These are phyloP conservation scores for Ogataea thermomethanolica DNA, from an alignment of 805 yeast species.

Conservation along the genomic window DNA sequence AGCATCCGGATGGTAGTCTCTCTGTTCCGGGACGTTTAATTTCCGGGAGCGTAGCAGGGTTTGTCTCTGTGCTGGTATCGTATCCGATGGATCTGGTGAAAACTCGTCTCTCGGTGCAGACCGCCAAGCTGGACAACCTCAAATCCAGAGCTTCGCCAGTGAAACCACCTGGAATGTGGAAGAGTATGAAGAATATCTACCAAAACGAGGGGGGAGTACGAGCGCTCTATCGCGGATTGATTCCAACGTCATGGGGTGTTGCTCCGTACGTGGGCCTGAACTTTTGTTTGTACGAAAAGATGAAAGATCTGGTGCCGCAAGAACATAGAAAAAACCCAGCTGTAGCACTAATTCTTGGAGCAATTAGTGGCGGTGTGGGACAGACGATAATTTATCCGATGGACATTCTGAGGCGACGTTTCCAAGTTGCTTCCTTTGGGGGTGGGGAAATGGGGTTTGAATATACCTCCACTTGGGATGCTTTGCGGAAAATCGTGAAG, in stretches of 20 bases:
- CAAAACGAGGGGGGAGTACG: conserved; percentile 73
- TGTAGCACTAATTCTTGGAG: conserved; percentile 74
- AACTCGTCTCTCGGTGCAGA: conserved; percentile 84
- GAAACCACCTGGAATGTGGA: conserved; percentile 70
- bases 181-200: conserved; percentile 57
- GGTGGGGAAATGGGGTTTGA: conserved; percentile 75
- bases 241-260: conserved; percentile 91
- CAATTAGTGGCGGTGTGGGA: conserved; percentile 82
- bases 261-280: conserved; percentile 95
- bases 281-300: conserved; percentile 82
- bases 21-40: conserved; percentile 57
- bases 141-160: conserved; percentile 31
- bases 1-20: conserved; percentile 35
- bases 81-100: conserved; percentile 91
- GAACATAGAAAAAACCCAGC: conserved; percentile 31
- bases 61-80: conserved; percentile 73
- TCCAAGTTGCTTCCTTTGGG: conserved; percentile 86
- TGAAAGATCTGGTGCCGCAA: conserved; percentile 53
- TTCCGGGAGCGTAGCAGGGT: conserved; percentile 82
- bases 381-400: conserved; percentile 90
- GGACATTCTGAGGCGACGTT: conserved; percentile 82
- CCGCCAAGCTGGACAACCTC: conserved; percentile 60
- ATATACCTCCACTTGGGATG: conserved; percentile 73
- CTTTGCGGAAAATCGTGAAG: conserved; percentile 62
- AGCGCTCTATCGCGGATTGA: conserved; percentile 79